phyloP scores from a whole-genome alignment of 257 asterid genomes.

The Gardenia jasminoides region DNA sequence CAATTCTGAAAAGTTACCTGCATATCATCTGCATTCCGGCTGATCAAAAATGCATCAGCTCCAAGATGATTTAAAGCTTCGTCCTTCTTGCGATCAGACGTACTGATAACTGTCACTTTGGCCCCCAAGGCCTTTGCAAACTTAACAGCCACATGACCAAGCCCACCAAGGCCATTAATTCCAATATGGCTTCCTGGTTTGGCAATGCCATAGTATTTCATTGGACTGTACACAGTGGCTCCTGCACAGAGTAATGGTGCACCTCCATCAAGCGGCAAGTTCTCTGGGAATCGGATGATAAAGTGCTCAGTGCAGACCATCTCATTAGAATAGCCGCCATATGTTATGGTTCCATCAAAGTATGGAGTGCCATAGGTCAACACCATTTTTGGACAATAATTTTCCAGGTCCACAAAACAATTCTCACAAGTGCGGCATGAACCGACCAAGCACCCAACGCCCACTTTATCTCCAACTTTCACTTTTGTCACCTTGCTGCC shows the following conservation, averaged over 20 bases:
- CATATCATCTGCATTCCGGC: conserved; percentile 31
- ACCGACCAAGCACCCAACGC: conserved; percentile 42
- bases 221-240: conserved; percentile 41
- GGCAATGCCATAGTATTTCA: conserved; percentile 40
- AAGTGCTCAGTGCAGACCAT: conserved; percentile 41
- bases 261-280: conserved; percentile 32
- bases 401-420: conserved; percentile 18
- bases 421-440: conserved; percentile 35
- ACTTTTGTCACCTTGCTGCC: conserved; percentile 40
- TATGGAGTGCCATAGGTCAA: conserved; percentile 13
- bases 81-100: conserved; percentile 35
- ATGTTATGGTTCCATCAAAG: conserved; percentile 37
- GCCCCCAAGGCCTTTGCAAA: conserved; percentile 50
- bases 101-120: conserved; percentile 42
- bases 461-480: conserved; percentile 45
- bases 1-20: conserved; percentile 19
- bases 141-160: conserved; percentile 47
- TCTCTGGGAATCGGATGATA: conserved; percentile 34
- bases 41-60: conserved; percentile 40
- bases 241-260: conserved; percentile 56
- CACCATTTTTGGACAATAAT: conserved; percentile 33
- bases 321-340: conserved; percentile 49
- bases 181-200: conserved; percentile 43
- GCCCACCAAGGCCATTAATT: conserved; percentile 51
- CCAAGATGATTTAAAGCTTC: conserved; percentile 43